phyloP scores from a whole-genome alignment of 1,139 yeast species.

The Geotrichum bryndzae region DNA sequence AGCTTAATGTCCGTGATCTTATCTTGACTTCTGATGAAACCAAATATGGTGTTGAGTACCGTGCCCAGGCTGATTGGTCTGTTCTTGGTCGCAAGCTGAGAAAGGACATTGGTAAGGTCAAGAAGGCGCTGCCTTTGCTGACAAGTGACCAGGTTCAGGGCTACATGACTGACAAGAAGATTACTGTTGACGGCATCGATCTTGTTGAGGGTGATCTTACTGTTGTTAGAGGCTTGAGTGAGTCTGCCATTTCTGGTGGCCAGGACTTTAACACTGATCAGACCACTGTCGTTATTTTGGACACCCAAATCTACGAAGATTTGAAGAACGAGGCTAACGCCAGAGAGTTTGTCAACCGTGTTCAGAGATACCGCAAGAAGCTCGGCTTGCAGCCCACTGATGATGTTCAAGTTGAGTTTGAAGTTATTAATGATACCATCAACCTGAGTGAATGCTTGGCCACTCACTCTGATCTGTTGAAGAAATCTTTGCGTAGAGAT shows the following conservation, averaged over 20 bases:
- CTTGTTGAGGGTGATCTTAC: slow-evolving; percentile 82
- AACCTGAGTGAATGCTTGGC: slow-evolving; percentile 59
- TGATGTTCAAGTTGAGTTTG: slow-evolving; percentile 83
- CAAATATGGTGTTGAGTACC: slow-evolving; percentile 85
- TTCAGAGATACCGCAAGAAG: slow-evolving; percentile 96
- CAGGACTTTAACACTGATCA: slow-evolving; percentile 82
- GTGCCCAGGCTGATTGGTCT: slow-evolving; percentile 98
- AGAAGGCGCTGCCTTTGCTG: slow-evolving; percentile 81
- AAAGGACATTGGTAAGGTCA: slow-evolving; percentile 88
- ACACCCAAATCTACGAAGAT: slow-evolving; percentile 80
- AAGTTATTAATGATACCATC: slow-evolving; percentile 58
- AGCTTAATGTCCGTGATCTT: slow-evolving; percentile 84
- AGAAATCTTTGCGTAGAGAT: slow-evolving; percentile 69
- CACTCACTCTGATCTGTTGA: slow-evolving; percentile 60
- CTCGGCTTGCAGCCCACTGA: slow-evolving; percentile 93
- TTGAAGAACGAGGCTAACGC: slow-evolving; percentile 91
- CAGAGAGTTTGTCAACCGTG: slow-evolving; percentile 93
- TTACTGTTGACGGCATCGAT: slow-evolving; percentile 83
- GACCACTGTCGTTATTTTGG: slow-evolving; percentile 84
- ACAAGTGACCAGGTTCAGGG: slow-evolving; percentile 76
- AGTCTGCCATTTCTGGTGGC: slow-evolving; percentile 51
- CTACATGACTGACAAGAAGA: slow-evolving; percentile 65
- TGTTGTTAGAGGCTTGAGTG: slow-evolving; percentile 84
- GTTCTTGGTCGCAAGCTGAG: slow-evolving; percentile 94
- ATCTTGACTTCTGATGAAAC: slow-evolving; percentile 87